Conservation (phyloP, 2,329 filamentous ascomycete genomes). For the Ophiostoma tasmaniense region DNA sequence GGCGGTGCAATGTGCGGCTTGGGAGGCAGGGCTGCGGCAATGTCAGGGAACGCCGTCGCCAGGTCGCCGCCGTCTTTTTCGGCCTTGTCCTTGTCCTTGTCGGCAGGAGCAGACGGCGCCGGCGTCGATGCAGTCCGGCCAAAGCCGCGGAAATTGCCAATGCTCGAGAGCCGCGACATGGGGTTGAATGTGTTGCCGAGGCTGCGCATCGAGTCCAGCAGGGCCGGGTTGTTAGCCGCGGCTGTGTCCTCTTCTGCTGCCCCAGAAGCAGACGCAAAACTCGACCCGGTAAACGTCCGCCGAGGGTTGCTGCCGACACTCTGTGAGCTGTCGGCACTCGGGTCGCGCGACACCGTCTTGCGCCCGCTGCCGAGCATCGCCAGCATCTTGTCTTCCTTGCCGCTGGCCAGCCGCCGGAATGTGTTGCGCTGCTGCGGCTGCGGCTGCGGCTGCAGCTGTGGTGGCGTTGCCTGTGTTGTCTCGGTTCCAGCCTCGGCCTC, state of each 20-base stretch:
- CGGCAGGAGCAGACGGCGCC: constrained; percentile 30
- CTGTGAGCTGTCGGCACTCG: constrained; percentile 64
- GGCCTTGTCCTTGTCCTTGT: not conserved
- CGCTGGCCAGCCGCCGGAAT: constrained; percentile 8
- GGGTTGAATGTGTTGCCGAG: constrained; percentile 76
- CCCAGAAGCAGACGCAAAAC: not conserved
- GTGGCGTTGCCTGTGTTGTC: constrained; percentile 5
- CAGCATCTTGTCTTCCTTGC: constrained; percentile 56
- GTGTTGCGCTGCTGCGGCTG: constrained; percentile 1
- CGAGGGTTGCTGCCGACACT: constrained; percentile 35
- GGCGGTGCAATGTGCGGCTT: constrained; percentile 51
- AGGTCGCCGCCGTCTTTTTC: constrained; percentile 47
- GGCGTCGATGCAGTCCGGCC: constrained; percentile 46
- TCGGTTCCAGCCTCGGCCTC: not conserved
- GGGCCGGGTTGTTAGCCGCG: constrained; percentile 45
- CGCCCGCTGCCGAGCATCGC: constrained; percentile 58
- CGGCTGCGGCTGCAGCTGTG: constrained; percentile 9
- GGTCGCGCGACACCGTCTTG: constrained; percentile 46
- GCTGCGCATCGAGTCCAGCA: constrained; percentile 73
- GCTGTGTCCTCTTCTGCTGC: constrained; percentile 31
- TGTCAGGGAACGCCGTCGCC: constrained; percentile 51
- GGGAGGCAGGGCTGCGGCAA: constrained; percentile 46
- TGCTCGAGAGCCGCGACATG: constrained; percentile 66
- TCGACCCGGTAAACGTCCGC: not conserved
- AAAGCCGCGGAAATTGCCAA: constrained; percentile 67